Percentiles rank a stretch among this genome's conserved stretches.
Evolutionary conservation across 176 grass and related monocot species (phyloP).

Genomic region (Aegilops bicornis): DNA sequence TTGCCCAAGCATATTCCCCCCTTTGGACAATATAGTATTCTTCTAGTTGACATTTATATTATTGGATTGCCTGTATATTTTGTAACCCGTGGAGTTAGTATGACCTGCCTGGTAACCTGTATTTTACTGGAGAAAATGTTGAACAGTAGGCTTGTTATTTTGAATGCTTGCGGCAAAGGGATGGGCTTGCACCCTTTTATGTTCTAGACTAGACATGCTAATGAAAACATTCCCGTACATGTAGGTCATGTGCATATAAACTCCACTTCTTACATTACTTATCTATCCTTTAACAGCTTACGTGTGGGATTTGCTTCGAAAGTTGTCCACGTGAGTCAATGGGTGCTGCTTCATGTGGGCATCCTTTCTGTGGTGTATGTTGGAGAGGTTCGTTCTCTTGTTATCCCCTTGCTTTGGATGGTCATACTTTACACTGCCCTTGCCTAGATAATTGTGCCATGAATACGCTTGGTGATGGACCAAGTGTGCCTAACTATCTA

Average conservation of each 20-base stretch:
- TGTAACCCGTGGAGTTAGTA: not conserved
- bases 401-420: not conserved
- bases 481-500: not conserved
- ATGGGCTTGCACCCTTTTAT: not conserved
- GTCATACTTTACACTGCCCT: not conserved
- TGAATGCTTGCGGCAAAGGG: conserved; percentile 8
- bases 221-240: conserved; percentile 4
- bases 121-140: conserved; percentile 16
- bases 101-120: not conserved
- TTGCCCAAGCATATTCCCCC: not conserved
- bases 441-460: not conserved
- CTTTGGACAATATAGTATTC: not conserved
- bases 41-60: not conserved
- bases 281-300: conserved; percentile 62
- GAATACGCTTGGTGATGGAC: not conserved
- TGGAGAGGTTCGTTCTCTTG: conserved; percentile 78
- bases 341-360: conserved; percentile 78
- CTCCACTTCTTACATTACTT: conserved; percentile 24
- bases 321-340: conserved; percentile 66
- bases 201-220: conserved; percentile 17
- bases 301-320: conserved; percentile 98
- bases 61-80: not conserved
- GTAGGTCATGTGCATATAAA: conserved; percentile 12
- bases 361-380: conserved; percentile 89
- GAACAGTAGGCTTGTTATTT: conserved; percentile 20